phyloP scores from a whole-genome alignment of 1,284 basidiomycete species.

The Trichosporon coremiiforme region DNA sequence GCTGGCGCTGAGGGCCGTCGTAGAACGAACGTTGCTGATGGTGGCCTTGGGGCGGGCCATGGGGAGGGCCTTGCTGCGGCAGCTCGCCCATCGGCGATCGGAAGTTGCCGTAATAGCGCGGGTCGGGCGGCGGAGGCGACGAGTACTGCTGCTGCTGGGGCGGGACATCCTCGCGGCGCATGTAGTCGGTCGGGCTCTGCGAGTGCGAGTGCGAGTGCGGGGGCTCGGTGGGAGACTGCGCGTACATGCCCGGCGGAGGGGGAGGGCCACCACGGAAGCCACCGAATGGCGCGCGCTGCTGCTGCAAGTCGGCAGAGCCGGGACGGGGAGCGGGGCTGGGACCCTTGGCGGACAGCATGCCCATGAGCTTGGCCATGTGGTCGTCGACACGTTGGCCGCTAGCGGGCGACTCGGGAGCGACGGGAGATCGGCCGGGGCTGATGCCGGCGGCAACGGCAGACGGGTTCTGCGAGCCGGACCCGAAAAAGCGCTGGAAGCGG shows the following conservation, averaged over 20 bases:
- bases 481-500: conserved; percentile 53
- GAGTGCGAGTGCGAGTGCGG: conserved; percentile 20
- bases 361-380: conserved; percentile 49
- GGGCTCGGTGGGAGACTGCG: conserved; percentile 22
- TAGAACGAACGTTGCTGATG: conserved; percentile 20
- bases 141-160: conserved; percentile 25
- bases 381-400: conserved; percentile 34
- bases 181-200: conserved; percentile 20
- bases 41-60: not conserved
- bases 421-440: conserved; percentile 5
- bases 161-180: conserved; percentile 20
- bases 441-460: conserved; percentile 14
- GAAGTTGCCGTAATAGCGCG: conserved; percentile 21
- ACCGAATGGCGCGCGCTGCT: conserved; percentile 19
- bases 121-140: conserved; percentile 27
- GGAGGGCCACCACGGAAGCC: conserved; percentile 20
- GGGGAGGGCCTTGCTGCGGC: conserved; percentile 13
- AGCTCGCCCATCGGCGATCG: conserved; percentile 23
- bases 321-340: conserved; percentile 28
- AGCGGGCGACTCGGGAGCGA: not conserved
- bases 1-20: conserved; percentile 21
- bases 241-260: conserved; percentile 30
- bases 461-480: conserved; percentile 14
- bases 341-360: conserved; percentile 41
- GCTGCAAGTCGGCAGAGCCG: conserved; percentile 24